Base-by-base conservation (phyloP, 2,329 filamentous ascomycete species). In the Ophiostoma angusticollis region DNA sequence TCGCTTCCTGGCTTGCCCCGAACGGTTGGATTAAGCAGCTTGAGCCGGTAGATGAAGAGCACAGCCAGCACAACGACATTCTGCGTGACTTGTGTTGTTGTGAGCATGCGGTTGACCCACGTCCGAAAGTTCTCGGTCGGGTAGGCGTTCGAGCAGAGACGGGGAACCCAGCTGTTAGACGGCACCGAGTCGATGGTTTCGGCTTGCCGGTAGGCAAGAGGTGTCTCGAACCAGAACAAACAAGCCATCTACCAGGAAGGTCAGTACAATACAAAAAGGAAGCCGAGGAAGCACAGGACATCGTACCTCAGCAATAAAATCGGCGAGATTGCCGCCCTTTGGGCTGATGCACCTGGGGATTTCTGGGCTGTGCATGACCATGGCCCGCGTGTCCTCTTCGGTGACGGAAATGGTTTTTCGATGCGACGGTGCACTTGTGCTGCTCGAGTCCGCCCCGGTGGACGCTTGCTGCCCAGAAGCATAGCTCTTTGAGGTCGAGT, bases 151-250 rank as follows among this genome's bases (percentile, higher is more conserved):
- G 71, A 59, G 9, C 77, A 72, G 8, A 95, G 65, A 23, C 71
- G 62, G 40, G 70, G 61, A 33, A 73, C 49, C 3, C 55, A 49
- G 4, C 54, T 50, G 9, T 55, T 55, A 25, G 64, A 47, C 28
- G 65, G 58, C 50, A 61, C 52, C 36, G 59, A 52, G 47, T 60
- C 56, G 41, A 74, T 62, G 9, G 77, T 73, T 54, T 87, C 80
- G 27, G 87, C 84, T 41, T 74, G 70, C 49, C 81, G 74, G 13
- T 96, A 64, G 17, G 81, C 80, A n/a, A 80, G 72, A 31, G 83
- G 80, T 13, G 81, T 82, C 59, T 96, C 87, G 56, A 96, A 96
- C 89, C 91, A 96, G 63, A 96, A 95, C 12, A 98, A 69, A 54
- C 89, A 95, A 11, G 89, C 93, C 59, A 96, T 84, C 84, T 94